Conservation (phyloP, 1,284 basidiomycete species). For the Leccinum fuscescens region DNA sequence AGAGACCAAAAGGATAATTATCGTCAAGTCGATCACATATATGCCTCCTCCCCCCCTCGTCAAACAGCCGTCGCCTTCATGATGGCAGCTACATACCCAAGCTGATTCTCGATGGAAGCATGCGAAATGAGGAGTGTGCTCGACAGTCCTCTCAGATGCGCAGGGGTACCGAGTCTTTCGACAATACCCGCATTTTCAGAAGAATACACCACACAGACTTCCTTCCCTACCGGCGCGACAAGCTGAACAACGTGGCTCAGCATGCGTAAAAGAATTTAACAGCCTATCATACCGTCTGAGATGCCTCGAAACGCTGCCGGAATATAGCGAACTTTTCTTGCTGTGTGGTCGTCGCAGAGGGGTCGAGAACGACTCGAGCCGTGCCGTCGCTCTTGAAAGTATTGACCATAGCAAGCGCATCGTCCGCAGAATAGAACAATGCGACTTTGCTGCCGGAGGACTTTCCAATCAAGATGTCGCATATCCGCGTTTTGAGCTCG, state of each 20-base stretch:
- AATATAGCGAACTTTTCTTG: conserved; percentile 45
- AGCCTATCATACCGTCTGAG: conserved; percentile 46
- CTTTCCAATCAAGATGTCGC: conserved; percentile 38
- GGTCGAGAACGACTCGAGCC: conserved; percentile 42
- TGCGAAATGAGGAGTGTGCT: conserved; percentile 36
- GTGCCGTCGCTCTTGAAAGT: conserved; percentile 51
- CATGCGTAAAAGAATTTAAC: conserved; percentile 3
- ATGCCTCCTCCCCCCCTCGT: neutral
- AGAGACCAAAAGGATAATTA: neutral
- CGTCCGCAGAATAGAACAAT: conserved; percentile 49
- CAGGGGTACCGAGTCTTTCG: conserved; percentile 41
- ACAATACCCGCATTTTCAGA: conserved; percentile 43
- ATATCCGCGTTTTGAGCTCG: conserved; percentile 29
- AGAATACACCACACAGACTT: conserved; percentile 53
- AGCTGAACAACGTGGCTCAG: conserved; percentile 42
- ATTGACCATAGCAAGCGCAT: conserved; percentile 45
- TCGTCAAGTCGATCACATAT: neutral
- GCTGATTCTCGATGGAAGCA: conserved; percentile 33
- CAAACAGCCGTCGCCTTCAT: conserved; percentile 25
- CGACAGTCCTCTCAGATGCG: conserved; percentile 33
- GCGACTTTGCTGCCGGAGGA: conserved; percentile 45
- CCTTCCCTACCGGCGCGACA: conserved; percentile 45
- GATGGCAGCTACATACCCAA: conserved; percentile 34
- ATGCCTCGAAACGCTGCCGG: conserved; percentile 42
- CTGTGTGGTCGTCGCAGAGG: conserved; percentile 39